phyloP scores from a whole-genome alignment of 2,329 filamentous ascomycete species.

The Diaporthe sp. region DNA sequence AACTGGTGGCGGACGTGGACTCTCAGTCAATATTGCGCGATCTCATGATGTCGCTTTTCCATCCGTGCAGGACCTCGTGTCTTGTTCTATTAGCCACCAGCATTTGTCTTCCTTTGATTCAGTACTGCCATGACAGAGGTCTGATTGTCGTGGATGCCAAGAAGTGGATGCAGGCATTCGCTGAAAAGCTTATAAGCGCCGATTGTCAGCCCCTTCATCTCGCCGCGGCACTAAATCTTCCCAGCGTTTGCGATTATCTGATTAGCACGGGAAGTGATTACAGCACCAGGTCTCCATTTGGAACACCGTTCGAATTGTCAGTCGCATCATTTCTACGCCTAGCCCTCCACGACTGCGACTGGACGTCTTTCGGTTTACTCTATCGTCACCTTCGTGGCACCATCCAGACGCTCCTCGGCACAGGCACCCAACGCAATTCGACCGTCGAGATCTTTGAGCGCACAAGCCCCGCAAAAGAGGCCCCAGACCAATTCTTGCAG shows the following conservation, averaged over 20 bases:
- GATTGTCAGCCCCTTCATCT: not conserved
- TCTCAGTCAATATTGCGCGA: no score
- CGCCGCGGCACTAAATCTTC: not conserved
- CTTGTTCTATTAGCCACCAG: no score
- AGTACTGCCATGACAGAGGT: no score
- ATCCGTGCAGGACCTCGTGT: no score
- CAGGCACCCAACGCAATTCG: not conserved
- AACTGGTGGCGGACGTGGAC: no score
- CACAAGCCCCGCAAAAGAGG: no score
- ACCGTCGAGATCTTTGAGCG: not conserved
- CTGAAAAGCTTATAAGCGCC: not conserved
- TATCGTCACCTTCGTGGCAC: not conserved
- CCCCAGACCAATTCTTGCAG: no score
- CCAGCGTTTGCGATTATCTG: not conserved
- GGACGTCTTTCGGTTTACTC: no score
- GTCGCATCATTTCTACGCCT: not conserved
- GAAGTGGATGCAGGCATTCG: no score
- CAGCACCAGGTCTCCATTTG: not conserved
- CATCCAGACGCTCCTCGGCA: fast-evolving
- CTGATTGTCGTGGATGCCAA: no score
- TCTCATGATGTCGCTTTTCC: no score
- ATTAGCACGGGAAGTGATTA: not conserved
- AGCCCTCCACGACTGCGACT: not conserved
- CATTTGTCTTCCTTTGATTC: no score
- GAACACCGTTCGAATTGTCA: not conserved